Conservation (phyloP, 129 eudicot species). For the Helichrysum umbraculigerum region DNA sequence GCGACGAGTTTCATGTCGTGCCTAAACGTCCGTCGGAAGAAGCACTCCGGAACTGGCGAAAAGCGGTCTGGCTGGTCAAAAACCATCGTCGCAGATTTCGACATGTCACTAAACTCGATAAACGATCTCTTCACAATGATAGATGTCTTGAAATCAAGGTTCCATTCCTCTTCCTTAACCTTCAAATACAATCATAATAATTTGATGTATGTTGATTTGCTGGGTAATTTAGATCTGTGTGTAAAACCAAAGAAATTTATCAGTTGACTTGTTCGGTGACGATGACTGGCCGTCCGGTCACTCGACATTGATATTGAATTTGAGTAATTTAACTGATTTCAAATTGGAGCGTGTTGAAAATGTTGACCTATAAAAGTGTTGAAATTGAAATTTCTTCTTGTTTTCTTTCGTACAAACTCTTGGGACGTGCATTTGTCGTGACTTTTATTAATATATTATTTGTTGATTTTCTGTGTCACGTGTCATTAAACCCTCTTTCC, state of each 20-base stretch:
- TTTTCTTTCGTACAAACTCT: not conserved
- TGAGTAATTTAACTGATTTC: not conserved
- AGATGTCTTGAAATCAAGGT: slow-evolving; percentile 40
- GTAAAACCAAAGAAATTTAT: no score
- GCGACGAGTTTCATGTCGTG: slow-evolving; percentile 44
- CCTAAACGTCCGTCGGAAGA: slow-evolving; percentile 42
- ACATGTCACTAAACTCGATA: slow-evolving; percentile 43
- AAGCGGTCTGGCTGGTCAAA: slow-evolving; percentile 41
- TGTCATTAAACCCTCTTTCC: no score
- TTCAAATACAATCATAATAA: not conserved
- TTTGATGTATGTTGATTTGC: not conserved
- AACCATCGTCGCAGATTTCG: slow-evolving; percentile 57
- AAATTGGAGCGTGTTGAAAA: slow-evolving; percentile 6
- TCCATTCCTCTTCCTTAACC: not conserved
- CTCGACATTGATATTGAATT: not conserved
- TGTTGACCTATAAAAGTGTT: slow-evolving; percentile 9
- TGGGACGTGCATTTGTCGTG: not conserved
- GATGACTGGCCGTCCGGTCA: not conserved
- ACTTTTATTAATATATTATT: no score
- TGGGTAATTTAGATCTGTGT: slow-evolving; percentile 5
- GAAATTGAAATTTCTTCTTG: not conserved
- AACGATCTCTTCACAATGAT: slow-evolving; percentile 17
- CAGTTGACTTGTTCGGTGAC: not conserved
- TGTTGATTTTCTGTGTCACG: no score
- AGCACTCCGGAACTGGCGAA: slow-evolving; percentile 47